A percentile compares a stretch with the other conserved stretches of the same genome.
Evolutionary conservation across 768 basidiomycete species (phyloP).

Genomic region (Mycena capillaripes): DNA sequence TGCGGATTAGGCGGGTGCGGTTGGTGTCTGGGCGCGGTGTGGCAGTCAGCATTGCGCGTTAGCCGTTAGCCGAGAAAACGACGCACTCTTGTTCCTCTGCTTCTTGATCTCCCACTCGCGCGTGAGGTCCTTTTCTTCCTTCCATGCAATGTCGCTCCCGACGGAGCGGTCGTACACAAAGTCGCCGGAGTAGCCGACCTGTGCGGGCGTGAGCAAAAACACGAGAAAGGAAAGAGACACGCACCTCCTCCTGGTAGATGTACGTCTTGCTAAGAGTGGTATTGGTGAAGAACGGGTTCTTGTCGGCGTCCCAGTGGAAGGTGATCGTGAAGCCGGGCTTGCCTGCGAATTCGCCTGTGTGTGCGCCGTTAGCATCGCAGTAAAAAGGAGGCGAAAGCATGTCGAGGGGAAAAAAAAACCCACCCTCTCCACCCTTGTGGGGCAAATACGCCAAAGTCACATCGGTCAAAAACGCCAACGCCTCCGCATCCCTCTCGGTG

Average conservation of each 20-base stretch:
- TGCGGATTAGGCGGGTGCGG: slow-evolving; percentile 85
- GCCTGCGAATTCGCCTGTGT: slow-evolving; percentile 61
- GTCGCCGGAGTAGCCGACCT: slow-evolving; percentile 94
- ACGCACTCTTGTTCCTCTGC: slow-evolving; percentile 97
- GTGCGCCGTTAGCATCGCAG: slow-evolving; percentile 4
- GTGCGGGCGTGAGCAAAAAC: neutral
- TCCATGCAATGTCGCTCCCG: slow-evolving; percentile 97
- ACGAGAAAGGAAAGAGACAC: neutral
- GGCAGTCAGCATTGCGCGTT: no score
- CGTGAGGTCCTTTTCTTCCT: slow-evolving; percentile 97
- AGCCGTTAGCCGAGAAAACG: no score
- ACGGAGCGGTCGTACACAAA: slow-evolving; percentile 96
- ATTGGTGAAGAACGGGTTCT: slow-evolving; percentile 93
- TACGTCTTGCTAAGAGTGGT: slow-evolving; percentile 92
- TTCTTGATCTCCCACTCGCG: slow-evolving; percentile 99
- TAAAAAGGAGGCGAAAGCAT: neutral
- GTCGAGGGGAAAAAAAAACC: neutral
- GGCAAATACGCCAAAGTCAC: slow-evolving; percentile 83
- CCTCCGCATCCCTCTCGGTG: slow-evolving; percentile 91
- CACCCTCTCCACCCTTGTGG: slow-evolving; percentile 28
- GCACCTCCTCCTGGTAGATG: slow-evolving; percentile 83
- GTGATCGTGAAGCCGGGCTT: slow-evolving; percentile 93
- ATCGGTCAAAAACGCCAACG: slow-evolving; percentile 87
- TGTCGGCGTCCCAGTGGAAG: slow-evolving; percentile 76
- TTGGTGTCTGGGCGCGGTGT: slow-evolving; percentile 72